phyloP scores from a whole-genome alignment of 345 rosid genomes.

The Dipteronia sinensis region DNA sequence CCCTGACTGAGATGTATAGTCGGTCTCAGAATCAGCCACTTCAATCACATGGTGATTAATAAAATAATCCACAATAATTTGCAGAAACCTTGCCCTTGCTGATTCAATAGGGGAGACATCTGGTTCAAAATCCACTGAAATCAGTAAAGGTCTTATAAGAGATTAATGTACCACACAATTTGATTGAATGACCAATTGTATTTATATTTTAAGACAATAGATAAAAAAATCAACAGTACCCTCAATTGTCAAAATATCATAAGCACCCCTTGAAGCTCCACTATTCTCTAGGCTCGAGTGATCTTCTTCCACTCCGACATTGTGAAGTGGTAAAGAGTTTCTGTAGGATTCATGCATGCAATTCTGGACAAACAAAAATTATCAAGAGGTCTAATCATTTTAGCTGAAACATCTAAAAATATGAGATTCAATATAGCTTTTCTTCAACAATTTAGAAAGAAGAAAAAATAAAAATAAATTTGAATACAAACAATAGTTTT shows the following conservation, averaged over 20 bases:
- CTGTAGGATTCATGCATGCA: constrained; percentile 77
- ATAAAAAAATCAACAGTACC: constrained; percentile 42
- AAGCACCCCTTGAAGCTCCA: constrained; percentile 49
- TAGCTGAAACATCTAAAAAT: constrained; percentile 7
- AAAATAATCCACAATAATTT: constrained; percentile 74
- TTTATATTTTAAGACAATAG: background rate
- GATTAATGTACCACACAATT: background rate
- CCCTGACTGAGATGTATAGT: constrained; percentile 46
- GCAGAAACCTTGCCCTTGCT: constrained; percentile 77
- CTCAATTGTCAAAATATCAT: constrained; percentile 54
- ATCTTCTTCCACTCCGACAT: constrained; percentile 65
- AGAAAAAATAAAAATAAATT: background rate
- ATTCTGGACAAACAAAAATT: constrained; percentile 38
- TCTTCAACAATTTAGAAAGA: background rate
- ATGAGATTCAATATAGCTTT: background rate
- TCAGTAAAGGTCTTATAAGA: background rate
- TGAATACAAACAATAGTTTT: background rate
- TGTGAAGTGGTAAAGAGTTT: constrained; percentile 60
- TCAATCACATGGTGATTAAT: constrained; percentile 64
- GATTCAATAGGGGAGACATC: constrained; percentile 89
- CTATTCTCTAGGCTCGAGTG: constrained; percentile 58
- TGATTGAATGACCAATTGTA: background rate
- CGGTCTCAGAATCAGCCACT: constrained; percentile 52
- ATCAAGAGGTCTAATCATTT: background rate
- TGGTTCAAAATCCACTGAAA: constrained; percentile 32